Base-by-base conservation (phyloP, 2,329 filamentous ascomycete species). In the Curvularia sp. region DNA sequence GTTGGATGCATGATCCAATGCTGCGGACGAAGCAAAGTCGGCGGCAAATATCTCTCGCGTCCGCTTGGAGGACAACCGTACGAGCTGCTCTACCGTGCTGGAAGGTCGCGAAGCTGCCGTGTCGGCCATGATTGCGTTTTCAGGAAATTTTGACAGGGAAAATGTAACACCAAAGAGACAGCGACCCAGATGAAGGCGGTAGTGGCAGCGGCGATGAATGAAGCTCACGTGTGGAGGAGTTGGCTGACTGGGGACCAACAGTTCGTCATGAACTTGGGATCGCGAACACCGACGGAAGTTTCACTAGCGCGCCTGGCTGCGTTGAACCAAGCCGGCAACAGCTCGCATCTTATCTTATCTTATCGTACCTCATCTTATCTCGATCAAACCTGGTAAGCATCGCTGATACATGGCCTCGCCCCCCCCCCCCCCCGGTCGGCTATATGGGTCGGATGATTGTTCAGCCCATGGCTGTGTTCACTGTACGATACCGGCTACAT, bases 21-120 rank as follows among this genome's bases (percentile, higher is more conserved):
- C 78, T 18, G 72, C 70, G 1, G 75, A 63, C 8, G 80, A 79
- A 9, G 77, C 82, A 60, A 83, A 83, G 65, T 84, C 82, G 67
- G 81, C 78, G 49, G 80, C 81, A 61, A 85, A 85, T 60, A 84
- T 77, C 61, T 84, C 81, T 63, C 83, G 77, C 52, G 83, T 85
- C 45, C 83, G 79, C 68, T 85, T 85, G 48, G 81, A 80, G 18
- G 82, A 84, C 50, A 72, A 74, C 50, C 78, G 78, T 23, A 79
- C 68, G 5, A 71, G 65, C 49, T 72, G 64, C 52, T 74, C 69
- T 13, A 63, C 64, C 9, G 65, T 67, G 58, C 59, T 70, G 38
- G 61, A 49, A 34, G 57, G 57, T 49, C 52, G 61, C 49, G 60
- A 49, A 23, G 67, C 57, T 56, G 68, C 61, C 2, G 61, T 63